Evolutionary conservation across 768 basidiomycete genomes (phyloP).

Genomic region (Tylopilus sp.): DNA sequence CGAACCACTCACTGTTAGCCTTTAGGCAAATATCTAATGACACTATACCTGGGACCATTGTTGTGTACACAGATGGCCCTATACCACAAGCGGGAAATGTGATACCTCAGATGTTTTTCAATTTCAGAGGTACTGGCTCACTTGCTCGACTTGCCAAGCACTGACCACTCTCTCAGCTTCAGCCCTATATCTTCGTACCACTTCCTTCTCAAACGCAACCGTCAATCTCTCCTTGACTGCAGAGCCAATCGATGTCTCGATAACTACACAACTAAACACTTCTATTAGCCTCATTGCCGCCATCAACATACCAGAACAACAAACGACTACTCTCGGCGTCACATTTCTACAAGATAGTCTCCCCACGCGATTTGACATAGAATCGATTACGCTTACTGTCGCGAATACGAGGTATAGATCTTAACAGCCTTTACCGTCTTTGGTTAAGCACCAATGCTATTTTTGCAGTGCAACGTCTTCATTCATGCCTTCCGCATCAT

Average conservation of each 20-base stretch:
- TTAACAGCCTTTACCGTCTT: background rate
- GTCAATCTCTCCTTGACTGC: conserved; percentile 49
- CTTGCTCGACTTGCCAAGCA: background rate
- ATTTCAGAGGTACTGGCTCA: conserved; percentile 43
- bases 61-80: conserved; percentile 42
- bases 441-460: background rate
- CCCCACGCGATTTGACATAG: conserved; percentile 37
- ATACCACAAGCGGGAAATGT: conserved; percentile 38
- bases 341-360: conserved; percentile 32
- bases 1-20: background rate
- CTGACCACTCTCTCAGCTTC: conserved; percentile 35
- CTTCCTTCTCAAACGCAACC: conserved; percentile 45
- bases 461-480: conserved; percentile 25
- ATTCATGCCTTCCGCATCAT: conserved; percentile 22
- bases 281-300: conserved; percentile 37
- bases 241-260: conserved; percentile 32
- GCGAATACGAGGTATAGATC: conserved; percentile 33
- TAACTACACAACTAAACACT: conserved; percentile 40
- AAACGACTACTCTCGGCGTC: conserved; percentile 41
- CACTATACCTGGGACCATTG: conserved; percentile 9
- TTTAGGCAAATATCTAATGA: conserved; percentile 23
- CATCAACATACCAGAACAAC: conserved; percentile 37
- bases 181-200: conserved; percentile 41
- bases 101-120: conserved; percentile 56
- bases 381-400: conserved; percentile 36